Base-by-base conservation (phyloP, 345 rosid species). In the Brassica juncea region DNA sequence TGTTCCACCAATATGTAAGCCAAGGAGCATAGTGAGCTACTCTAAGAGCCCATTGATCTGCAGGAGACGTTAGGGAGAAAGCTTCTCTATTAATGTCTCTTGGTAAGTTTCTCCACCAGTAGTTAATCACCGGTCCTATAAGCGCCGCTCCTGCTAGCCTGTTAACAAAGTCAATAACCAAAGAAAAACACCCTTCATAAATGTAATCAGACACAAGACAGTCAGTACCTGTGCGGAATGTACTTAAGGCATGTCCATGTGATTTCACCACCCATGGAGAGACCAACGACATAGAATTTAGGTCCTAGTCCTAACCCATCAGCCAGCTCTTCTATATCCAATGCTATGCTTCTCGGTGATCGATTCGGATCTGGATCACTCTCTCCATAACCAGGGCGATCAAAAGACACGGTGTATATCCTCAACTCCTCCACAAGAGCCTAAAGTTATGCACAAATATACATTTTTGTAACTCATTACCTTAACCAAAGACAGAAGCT, bases 131-230 rank as follows among this genome's bases (percentile, higher is more conserved):
- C 3, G 66, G 66, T 5, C 37, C 66, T 62, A 62, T 4, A 12
- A 62, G 66, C 66, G 66, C 37, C 10, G 66, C 66, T 62, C 66
- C 66, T 62, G 66, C 66, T 62, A 62, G 30, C 37, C 66, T 62
- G 66, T 59, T 23, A 59, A 58, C 60, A 19, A 19, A 57, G 70
- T 66, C 35, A 61, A 70, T 3, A 15, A 52, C 54, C 61, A 15
- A 39, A 19, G 23, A 55, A 69, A 28, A 31, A 6, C 42, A 60
- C 49, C 4, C 11, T 14, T 11, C 52, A 42, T 42, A 62, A n/a
- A 44, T 10, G 37, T 59, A 32, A n/a, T 66, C 19, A 44, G 47
- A 47, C 15, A 35, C 71, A 37, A 64, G 34, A 19, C 11, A 55
- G 27, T 49, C 55, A 15, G 7, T 2, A 55, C 64, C 65, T 60